phyloP scores from a whole-genome alignment of 805 yeast genomes.

The Kluyveromyces dobzhanskii region DNA sequence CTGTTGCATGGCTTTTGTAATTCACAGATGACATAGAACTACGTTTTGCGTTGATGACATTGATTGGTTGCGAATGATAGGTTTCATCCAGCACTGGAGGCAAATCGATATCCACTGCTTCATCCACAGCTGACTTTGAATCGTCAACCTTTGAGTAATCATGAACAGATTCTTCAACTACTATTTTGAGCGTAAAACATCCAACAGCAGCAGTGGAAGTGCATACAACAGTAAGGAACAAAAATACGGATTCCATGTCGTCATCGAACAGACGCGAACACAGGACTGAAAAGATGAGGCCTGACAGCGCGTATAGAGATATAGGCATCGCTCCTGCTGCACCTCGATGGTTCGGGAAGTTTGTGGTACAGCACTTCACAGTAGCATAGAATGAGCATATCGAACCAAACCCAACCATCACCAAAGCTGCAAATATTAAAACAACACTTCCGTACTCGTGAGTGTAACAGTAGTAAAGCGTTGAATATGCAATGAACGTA shows the following conservation, averaged over 20 bases:
- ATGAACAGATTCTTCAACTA: neutral
- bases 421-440: slow-evolving; percentile 41
- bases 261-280: slow-evolving; percentile 46
- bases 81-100: neutral
- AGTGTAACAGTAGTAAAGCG: slow-evolving; percentile 41
- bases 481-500: slow-evolving; percentile 47
- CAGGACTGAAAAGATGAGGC: slow-evolving; percentile 51
- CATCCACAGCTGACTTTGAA: neutral
- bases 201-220: slow-evolving; percentile 29
- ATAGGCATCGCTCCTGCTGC: slow-evolving; percentile 64
- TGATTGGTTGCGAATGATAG: neutral
- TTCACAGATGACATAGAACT: too few species aligned
- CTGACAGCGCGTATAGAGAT: slow-evolving; percentile 62
- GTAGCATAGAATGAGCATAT: slow-evolving; percentile 52
- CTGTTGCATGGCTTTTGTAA: too few species aligned
- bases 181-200: slow-evolving; percentile 22
- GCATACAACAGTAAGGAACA: slow-evolving; percentile 47
- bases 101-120: neutral
- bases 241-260: slow-evolving; percentile 46
- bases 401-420: slow-evolving; percentile 57
- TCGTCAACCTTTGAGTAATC: too few species aligned
- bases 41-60: too few species aligned
- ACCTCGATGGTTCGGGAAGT: slow-evolving; percentile 65
- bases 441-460: slow-evolving; percentile 32
- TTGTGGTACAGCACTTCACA: slow-evolving; percentile 38